Base-by-base conservation (phyloP, 2,329 filamentous ascomycete genomes). In the Aspergillus aculeatinus region DNA sequence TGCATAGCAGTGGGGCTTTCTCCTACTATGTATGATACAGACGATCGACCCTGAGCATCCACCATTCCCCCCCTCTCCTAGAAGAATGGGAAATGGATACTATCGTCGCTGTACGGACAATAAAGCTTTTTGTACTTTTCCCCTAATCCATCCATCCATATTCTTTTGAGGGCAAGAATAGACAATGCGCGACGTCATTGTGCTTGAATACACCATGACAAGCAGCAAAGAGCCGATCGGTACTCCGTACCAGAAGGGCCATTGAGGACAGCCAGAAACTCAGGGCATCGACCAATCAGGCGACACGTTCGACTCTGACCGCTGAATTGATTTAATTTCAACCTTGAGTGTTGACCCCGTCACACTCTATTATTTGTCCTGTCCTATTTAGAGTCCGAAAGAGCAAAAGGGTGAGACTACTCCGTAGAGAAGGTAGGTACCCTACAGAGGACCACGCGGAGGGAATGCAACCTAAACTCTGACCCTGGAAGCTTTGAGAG, bases 181-280 rank as follows among this genome's bases (percentile, higher is more conserved):
- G 53, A 12, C n/a, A 47, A 29, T 27, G n/a, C 48, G 50, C 65
- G 60, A 68, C 64, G 66, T 68, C 67, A 68, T 67, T 31, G 31
- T 59, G 55, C 53, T 57, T 63, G 57, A 57, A 48, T 54, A 44
- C 57, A 62, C 53, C 56, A 57, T 51, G 33, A 31, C 49, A 57
- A 47, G 31, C 49, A 55, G 53, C 53, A 48, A 44, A 44, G 42
- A 55, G 44, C 42, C n/a, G 23, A 42, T 47, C 42, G 53, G 48
- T 47, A 19, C n/a, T 47, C 42, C 44, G 48, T 47, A 19, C n/a
- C 29, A 27, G 25, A 33, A 35, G 33, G 42, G 23, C 48, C 42
- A 55, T 39, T 9, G 10, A 48, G 27, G 52, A 48, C 25, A 39
- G 16, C 39, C 39, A 57, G 16, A 29, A 47, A 27, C 29, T n/a